Evolutionary conservation across 805 yeast species (phyloP).

Genomic region (Starmerella sirachaensis): DNA sequence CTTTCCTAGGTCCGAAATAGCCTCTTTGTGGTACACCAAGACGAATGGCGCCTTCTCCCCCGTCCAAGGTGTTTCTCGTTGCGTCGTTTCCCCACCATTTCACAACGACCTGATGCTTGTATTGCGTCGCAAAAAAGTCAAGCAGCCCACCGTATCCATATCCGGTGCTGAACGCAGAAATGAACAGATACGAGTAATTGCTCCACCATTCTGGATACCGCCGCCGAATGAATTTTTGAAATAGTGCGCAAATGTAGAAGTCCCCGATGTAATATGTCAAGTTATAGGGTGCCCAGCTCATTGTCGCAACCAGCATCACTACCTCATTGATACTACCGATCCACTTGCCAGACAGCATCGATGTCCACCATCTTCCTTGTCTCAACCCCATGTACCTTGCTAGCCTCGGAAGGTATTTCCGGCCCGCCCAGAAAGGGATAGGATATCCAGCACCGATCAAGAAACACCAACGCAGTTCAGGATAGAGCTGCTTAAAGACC

Average conservation of each 20-base stretch:
- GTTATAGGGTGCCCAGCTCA: slow-evolving; percentile 35
- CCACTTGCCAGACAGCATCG: slow-evolving; percentile 37
- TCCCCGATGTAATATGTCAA: slow-evolving; percentile 33
- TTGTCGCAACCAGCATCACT: slow-evolving; percentile 10
- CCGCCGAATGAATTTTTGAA: slow-evolving; percentile 35
- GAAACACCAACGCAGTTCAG: slow-evolving; percentile 51
- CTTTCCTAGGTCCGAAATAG: slow-evolving; percentile 3
- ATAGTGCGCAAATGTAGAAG: slow-evolving; percentile 31
- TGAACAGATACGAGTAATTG: slow-evolving; percentile 39
- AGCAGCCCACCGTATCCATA: slow-evolving; percentile 38
- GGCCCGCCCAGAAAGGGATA: slow-evolving; percentile 17
- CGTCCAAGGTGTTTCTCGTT: slow-evolving; percentile 1
- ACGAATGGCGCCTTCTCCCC: not conserved
- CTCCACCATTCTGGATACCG: slow-evolving; percentile 41
- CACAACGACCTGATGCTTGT: slow-evolving; percentile 24
- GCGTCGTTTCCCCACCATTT: slow-evolving; percentile 41
- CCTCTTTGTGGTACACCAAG: not conserved
- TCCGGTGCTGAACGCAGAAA: slow-evolving; percentile 39
- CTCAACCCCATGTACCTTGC: too few relatives aligned
- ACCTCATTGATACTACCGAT: slow-evolving; percentile 9
- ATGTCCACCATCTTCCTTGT: too few relatives aligned
- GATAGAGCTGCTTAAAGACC: slow-evolving; percentile 40
- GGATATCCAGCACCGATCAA: slow-evolving; percentile 36
- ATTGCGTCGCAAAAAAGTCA: slow-evolving; percentile 34
- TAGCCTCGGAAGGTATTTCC: slow-evolving; percentile 5